Evolutionary conservation across 306 rosid species (phyloP), one percentile per base, ranked within the genome.

Genomic region (Hippophae tibetana): DNA sequence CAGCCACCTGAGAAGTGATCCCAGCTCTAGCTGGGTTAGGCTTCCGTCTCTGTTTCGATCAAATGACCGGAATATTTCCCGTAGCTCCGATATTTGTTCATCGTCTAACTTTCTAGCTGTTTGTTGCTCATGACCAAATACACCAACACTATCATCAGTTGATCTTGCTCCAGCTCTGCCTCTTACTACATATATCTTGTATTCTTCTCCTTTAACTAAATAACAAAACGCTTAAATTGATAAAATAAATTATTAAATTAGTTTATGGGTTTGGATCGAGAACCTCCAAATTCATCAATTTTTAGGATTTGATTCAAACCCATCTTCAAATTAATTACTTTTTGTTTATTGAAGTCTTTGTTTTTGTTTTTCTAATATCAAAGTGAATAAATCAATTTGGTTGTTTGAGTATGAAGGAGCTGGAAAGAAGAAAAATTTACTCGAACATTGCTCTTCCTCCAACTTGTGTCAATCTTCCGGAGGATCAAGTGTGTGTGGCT

Each of bases 21-120:
- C 94, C 1, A 92, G 82, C 76, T 87, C 96, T 42, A 92, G 65
- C 61, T 92, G 98, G 9, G 96, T 87, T 8, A 92, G 74, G 69
- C 95, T 81, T 5, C 98, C 98, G 58, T 92, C 95, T 63, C 87
- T 92, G 79, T 87, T 85, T 60, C 89, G 77, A 59, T 92, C 98
- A 23, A 92, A 92, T 1, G 96, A 79, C 10, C 95, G 81, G 74
- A 92, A 92, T 18, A 87, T 92, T 56, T 87, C 88, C 0, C 93
- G 75, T 40, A 92, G 54, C 72, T 92, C 93, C 0, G 96, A 82
- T 42, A 92, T 81, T 54, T 92, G 95, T 7, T 81, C 93, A 14
- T 87, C 93, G 78, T 85, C 98, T 45, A 90, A 56, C 42, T 81
- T 60, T 79, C 85, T 52, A 67, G 72, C 56, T 79, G 76, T 68